phyloP scores from a whole-genome alignment of 73 alveolate species.

The Effrenium voratum region DNA sequence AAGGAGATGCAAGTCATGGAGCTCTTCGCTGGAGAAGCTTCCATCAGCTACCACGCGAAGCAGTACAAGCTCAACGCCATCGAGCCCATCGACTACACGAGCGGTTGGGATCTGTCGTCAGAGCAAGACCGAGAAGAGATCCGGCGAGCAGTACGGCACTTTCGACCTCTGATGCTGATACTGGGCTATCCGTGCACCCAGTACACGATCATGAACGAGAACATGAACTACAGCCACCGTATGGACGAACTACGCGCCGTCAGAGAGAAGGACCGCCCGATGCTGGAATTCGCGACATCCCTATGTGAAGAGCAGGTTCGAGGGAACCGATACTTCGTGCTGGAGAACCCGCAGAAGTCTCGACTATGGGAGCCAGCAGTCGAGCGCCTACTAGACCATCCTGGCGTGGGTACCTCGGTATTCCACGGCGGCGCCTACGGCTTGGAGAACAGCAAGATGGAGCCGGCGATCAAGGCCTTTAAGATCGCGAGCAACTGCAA shows the following conservation, averaged over 20 bases:
- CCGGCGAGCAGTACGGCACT: not conserved
- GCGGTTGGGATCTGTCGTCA: not conserved
- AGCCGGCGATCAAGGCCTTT: not conserved
- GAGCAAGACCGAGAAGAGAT: not conserved
- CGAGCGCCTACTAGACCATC: not conserved
- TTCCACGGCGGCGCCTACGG: not conserved
- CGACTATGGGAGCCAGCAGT: not conserved
- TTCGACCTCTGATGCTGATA: not conserved
- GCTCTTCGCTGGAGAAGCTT: not conserved
- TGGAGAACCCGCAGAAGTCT: not conserved
- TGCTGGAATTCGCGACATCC: too few species aligned
- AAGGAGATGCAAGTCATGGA: too few species aligned
- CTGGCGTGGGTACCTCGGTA: not conserved
- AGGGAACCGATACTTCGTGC: slow-evolving; percentile 12
- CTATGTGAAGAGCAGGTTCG: too few species aligned
- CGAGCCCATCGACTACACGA: not conserved
- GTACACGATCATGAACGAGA: too few species aligned
- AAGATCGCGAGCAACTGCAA: not conserved
- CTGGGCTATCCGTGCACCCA: not conserved
- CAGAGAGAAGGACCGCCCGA: too few species aligned
- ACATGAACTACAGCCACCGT: too few species aligned
- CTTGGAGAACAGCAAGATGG: too few species aligned
- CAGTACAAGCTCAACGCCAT: not conserved
- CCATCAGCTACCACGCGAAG: not conserved
- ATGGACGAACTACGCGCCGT: too few species aligned